These are phyloP conservation scores for Pseudogymnoascus sp. DNA, from an alignment of 2,329 filamentous ascomycete genomes.

Conservation along the genomic window DNA sequence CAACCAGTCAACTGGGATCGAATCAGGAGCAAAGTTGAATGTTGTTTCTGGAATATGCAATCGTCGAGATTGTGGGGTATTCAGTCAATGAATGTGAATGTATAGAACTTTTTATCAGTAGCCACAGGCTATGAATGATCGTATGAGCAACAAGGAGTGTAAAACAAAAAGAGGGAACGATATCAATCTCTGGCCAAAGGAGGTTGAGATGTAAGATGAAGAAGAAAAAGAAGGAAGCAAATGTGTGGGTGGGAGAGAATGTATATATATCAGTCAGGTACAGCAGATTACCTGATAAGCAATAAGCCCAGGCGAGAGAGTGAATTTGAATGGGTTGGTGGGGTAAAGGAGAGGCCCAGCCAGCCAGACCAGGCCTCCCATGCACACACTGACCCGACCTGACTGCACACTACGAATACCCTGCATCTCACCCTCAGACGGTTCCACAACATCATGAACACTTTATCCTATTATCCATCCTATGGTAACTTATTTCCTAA, in stretches of 20 bases:
- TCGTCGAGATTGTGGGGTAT: slow-evolving; percentile 1
- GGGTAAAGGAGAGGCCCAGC: neutral
- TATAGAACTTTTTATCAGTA: slow-evolving; percentile 1
- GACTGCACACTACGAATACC: neutral
- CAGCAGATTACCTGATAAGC: neutral
- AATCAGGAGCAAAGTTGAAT: slow-evolving; percentile 4
- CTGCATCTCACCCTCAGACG: neutral
- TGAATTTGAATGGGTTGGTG: slow-evolving; percentile 6
- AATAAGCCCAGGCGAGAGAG: neutral
- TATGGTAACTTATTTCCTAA: neutral
- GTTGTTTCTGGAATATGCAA: slow-evolving; percentile 1
- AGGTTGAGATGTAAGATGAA: neutral
- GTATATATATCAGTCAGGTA: neutral
- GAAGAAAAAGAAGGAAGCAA: neutral
- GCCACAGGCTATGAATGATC: slow-evolving; percentile 6
- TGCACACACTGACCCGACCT: neutral
- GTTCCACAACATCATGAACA: slow-evolving; percentile 3
- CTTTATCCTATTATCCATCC: neutral
- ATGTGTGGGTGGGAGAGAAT: neutral
- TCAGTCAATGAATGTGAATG: slow-evolving; percentile 8
- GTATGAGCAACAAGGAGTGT: neutral
- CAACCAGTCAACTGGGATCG: slow-evolving; percentile 10
- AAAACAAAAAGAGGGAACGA: neutral
- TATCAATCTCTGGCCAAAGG: slow-evolving; percentile 2
- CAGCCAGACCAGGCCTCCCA: neutral